Conservation (phyloP, 495 filamentous ascomycete genomes). For the Tuber microsphaerosporum region DNA sequence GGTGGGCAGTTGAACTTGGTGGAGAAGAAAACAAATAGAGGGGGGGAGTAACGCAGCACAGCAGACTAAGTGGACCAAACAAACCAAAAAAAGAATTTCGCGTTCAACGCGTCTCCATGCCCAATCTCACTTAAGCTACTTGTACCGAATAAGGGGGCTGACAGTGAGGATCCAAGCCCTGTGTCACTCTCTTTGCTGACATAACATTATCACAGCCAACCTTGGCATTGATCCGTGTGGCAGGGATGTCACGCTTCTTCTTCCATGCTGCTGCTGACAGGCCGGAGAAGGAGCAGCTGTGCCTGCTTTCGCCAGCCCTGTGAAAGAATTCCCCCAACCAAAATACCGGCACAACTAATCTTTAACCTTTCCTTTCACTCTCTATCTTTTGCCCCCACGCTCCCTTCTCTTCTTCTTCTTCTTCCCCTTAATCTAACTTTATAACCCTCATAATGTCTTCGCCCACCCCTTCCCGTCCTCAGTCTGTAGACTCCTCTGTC, state of each 20-base stretch:
- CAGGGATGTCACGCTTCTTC: not conserved
- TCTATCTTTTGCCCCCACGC: slow-evolving; percentile 2
- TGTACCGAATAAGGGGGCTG: slow-evolving; percentile 1
- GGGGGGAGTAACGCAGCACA: slow-evolving; percentile 8
- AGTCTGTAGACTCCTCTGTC: slow-evolving; percentile 35
- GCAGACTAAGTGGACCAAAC: not conserved
- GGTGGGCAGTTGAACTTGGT: slow-evolving; percentile 24
- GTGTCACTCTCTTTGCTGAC: not conserved
- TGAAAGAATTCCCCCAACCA: slow-evolving; percentile 8
- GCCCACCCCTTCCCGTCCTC: slow-evolving; percentile 31
- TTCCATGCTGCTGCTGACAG: not conserved
- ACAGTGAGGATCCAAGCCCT: not conserved
- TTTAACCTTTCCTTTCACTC: slow-evolving; percentile 4
- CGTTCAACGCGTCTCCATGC: slow-evolving; percentile 6
- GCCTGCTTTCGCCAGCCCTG: slow-evolving; percentile 5
- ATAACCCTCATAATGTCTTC: slow-evolving; percentile 21
- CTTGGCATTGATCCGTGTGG: not conserved
- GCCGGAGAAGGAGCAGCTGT: not conserved
- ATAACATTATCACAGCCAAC: not conserved
- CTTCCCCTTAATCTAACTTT: not conserved
- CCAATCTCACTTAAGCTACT: not conserved
- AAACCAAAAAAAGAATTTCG: slow-evolving; percentile 16
- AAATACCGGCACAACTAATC: slow-evolving; percentile 9
- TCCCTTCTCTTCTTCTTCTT: slow-evolving; percentile 7
- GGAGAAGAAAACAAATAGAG: slow-evolving; percentile 5